Conservation (phyloP, 2,329 filamentous ascomycete species). For the Calonectria multiphialidica region DNA sequence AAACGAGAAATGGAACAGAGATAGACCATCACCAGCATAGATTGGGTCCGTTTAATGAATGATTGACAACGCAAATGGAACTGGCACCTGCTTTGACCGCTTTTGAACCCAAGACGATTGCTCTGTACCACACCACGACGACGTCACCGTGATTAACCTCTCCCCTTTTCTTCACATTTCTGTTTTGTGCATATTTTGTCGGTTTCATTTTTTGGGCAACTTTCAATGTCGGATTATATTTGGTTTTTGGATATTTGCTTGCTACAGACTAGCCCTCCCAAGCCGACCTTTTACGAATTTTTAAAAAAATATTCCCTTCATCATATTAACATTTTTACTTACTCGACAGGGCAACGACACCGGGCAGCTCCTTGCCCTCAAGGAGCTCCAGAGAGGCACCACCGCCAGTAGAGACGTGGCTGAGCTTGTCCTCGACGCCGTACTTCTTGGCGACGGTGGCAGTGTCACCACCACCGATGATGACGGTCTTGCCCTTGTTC, state of each 20-base stretch:
- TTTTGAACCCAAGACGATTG: background rate
- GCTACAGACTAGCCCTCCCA: slow-evolving; percentile 52
- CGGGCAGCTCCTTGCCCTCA: slow-evolving; percentile 97
- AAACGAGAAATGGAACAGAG: slow-evolving; percentile 33
- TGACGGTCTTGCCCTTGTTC: slow-evolving; percentile 88
- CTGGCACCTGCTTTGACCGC: background rate
- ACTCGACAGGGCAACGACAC: slow-evolving; percentile 90
- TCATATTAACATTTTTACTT: slow-evolving; percentile 63
- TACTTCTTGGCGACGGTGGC: slow-evolving; percentile 99
- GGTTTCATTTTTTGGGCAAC: slow-evolving; percentile 37
- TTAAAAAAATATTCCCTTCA: slow-evolving; percentile 43
- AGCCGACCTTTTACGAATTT: slow-evolving; percentile 47
- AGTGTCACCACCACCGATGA: slow-evolving; percentile 98
- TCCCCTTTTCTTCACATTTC: background rate
- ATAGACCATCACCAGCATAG: slow-evolving; percentile 34
- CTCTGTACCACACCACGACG: no score
- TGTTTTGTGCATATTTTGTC: slow-evolving; percentile 17
- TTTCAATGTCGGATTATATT: slow-evolving; percentile 23
- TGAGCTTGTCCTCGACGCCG: slow-evolving; percentile 94
- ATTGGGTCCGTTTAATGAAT: slow-evolving; percentile 36
- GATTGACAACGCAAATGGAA: slow-evolving; percentile 23
- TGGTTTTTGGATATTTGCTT: slow-evolving; percentile 37
- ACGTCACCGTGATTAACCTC: background rate
- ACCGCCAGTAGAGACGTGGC: slow-evolving; percentile 97
- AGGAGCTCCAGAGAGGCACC: slow-evolving; percentile 96